Conservation (phyloP, 2,329 filamentous ascomycete genomes). For the Hymenoscyphus salicellus region DNA sequence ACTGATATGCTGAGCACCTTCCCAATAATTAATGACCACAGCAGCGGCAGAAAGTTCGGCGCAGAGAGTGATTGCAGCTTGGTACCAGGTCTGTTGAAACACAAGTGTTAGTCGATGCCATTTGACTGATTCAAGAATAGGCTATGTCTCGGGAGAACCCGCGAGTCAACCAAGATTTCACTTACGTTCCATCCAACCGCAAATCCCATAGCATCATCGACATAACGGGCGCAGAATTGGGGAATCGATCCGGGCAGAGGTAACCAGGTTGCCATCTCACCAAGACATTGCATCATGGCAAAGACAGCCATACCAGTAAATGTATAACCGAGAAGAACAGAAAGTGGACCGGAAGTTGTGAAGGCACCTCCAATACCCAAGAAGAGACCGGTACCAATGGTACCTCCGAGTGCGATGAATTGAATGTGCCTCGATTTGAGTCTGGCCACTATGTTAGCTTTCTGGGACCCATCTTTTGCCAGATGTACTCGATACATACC, state of each 20-base stretch:
- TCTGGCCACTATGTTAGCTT: constrained; percentile 18
- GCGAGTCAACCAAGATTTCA: constrained; percentile 46
- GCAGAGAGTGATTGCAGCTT: constrained; percentile 36
- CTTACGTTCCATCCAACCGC: constrained; percentile 56
- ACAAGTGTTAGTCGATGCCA: neutral
- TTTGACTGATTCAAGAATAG: neutral
- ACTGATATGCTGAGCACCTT: constrained; percentile 30
- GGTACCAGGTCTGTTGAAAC: constrained; percentile 33
- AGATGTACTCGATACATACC: constrained; percentile 34
- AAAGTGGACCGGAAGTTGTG: constrained; percentile 52
- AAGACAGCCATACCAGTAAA: constrained; percentile 52
- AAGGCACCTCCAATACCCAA: constrained; percentile 53
- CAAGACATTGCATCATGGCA: constrained; percentile 49
- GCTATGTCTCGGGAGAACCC: neutral
- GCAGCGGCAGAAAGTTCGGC: constrained; percentile 51
- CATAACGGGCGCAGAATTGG: constrained; percentile 43
- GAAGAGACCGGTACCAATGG: constrained; percentile 55
- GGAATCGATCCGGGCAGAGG: constrained; percentile 51
- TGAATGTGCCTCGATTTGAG: constrained; percentile 51
- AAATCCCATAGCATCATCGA: constrained; percentile 54
- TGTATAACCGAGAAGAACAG: constrained; percentile 51
- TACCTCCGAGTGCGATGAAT: constrained; percentile 58
- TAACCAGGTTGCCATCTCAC: constrained; percentile 51
- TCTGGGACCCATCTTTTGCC: neutral
- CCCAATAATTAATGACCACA: constrained; percentile 50